Base-by-base conservation (phyloP, 345 rosid species). In the Salix purpurea region DNA sequence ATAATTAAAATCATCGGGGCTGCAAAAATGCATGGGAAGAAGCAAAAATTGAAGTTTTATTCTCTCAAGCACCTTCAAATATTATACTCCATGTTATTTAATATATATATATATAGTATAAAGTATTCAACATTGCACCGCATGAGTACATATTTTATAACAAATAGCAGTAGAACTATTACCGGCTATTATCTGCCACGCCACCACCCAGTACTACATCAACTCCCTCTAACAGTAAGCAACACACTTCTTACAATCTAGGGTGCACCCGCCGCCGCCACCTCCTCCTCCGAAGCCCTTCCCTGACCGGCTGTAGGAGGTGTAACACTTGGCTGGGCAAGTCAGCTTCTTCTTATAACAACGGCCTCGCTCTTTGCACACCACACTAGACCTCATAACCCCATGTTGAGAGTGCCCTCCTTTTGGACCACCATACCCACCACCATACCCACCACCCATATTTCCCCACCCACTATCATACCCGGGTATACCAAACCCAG, bases 271-370 rank as follows among this genome's bases (percentile, higher is more conserved):
- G 2, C 99, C 99, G 0, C 99, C 96, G 0, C 99, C 99, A 5
- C 99, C 99, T 0, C 99, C 99, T 19, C 77, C 85, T 16, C 99
- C 99, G 48, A 88, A 96, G 6, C 97, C 97, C 84, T 92, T 92
- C 81, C 99, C 99, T 3, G 99, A 91, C 21, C 89, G 85, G 86
- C 94, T 91, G 71, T 83, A 91, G n/a, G 92, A 91, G 66, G 83
- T 84, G 88, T 93, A 96, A 74, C 99, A 96, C 94, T 91, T 96
- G 7, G 94, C 92, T 8, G 99, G 99, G 80, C 98, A 94, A 37
- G 88, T 89, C 67, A 93, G 87, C 88, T 89, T 96, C 91, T 90
- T 96, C 44, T 85, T 86, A 79, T 85, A 83, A 82, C 99, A 96
- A 6, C 91, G 94, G 2, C 99, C 99, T 73, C 77, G 92, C 42